Base-by-base conservation (phyloP, 2,329 filamentous ascomycete species). In the Aureobasidium sp. region DNA sequence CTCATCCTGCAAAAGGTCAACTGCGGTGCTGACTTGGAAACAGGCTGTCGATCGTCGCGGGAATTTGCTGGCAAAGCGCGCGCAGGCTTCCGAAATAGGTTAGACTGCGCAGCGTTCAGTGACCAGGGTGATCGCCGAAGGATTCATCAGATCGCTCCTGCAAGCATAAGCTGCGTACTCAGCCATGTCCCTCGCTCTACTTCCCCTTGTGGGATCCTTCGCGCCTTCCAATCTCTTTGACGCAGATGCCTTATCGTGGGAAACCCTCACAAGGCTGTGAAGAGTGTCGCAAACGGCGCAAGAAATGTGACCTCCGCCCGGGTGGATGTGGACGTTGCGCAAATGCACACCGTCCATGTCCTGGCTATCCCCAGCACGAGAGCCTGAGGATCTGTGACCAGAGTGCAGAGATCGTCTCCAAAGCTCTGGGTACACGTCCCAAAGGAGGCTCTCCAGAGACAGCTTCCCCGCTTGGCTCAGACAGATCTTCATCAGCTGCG, bases 261-360 rank as follows among this genome's bases (percentile, higher is more conserved):
- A 60, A 34, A 37, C 57, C 46, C 0, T 60, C 57, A 0, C 20
- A 60, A 24, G 57, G 57, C 9, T 60, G 57, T 34, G 46, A 60
- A 7, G 57, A 60, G 36, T 60, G 57, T 60, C 46, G 46, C 6
- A 50, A 51, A 32, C 32, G 44, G n/a, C 57, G 57, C 3, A 60
- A 60, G 46, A 60, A 60, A 26, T 60, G 57, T 20, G 57, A 60
- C 36, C 44, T 60, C 37, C 44, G 46, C 2, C 17, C 44, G 1
- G 57, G 57, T 3, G 57, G 57, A 6, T 60, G 57, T 34, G 37
- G 24, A 5, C n/a, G 57, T 12, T 60, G 57, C n/a, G 7, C 17
- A 2, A 50, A 60, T 34, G 57, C 57, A 12, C 44, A 36, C 6
- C 44, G 57, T 41, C 24, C 24, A 20, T 60, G 57, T 60, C 46